Evolutionary conservation across 345 rosid species (phyloP).

Genomic region (Stellera chamaejasme): DNA sequence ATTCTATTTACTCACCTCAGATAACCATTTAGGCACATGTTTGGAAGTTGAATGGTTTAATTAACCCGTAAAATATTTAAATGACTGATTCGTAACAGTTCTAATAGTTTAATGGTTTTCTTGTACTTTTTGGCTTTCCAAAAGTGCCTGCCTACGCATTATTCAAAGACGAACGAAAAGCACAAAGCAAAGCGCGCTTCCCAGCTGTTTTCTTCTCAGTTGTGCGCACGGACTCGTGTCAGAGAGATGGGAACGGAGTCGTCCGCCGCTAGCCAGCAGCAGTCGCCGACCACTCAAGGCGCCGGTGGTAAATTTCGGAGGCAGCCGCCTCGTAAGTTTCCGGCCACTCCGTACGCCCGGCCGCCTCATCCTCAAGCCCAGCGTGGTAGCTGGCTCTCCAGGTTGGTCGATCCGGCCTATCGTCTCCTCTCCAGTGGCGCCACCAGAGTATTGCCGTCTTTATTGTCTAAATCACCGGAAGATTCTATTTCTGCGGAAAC

Average conservation of each 20-base stretch:
- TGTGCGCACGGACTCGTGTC: constrained; percentile 1
- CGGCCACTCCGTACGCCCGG: constrained; percentile 38
- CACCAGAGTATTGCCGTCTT: constrained; percentile 48
- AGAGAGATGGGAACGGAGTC: constrained; percentile 23
- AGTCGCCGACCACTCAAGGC: constrained; percentile 20
- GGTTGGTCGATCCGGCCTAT: constrained; percentile 71
- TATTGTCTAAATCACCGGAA: constrained; percentile 37
- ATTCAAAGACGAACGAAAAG: no score
- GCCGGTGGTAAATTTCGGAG: constrained; percentile 63
- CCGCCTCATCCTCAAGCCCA: constrained; percentile 31
- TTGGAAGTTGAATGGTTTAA: no score
- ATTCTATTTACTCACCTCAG: no score
- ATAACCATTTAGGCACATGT: no score
- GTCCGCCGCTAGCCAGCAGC: constrained; percentile 9
- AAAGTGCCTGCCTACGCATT: no score
- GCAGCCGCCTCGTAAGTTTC: constrained; percentile 28
- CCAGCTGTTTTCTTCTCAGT: no score
- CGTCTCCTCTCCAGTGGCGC: constrained; percentile 67
- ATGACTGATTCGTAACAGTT: no score
- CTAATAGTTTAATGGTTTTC: no score
- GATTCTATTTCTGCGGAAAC: constrained; percentile 26
- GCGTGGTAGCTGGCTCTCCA: constrained; percentile 57
- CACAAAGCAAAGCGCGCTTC: no score
- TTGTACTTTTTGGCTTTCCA: no score
- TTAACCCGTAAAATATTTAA: no score